Base-by-base conservation (phyloP, 495 filamentous ascomycete species). In the Penicillium herquei region DNA sequence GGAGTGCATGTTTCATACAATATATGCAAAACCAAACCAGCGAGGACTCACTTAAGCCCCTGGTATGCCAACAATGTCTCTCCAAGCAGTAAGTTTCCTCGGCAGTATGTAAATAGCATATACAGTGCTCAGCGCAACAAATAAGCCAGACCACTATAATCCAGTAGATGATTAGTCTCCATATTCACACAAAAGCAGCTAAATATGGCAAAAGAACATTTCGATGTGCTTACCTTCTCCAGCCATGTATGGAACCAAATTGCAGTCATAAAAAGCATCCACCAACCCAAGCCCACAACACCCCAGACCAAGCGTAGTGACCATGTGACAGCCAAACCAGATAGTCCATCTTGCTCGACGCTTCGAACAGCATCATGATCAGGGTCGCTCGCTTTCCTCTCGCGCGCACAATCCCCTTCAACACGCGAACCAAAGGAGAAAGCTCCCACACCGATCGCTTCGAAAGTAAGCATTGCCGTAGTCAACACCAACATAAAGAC, bases 231-330 rank as follows among this genome's bases (percentile, higher is more conserved):
- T 66, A 91, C 90, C 87, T 98, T 98, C 75, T 98, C 94, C 66
- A 92, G 85, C 94, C 93, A 97, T 5, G 94, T 97, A 69, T 98
- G 94, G 55, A 98, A 98, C 76, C 92, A 97, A 42, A 91, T 88
- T 10, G 92, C 91, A 40, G 94, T 98, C 94, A 98, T 98, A 46
- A 97, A 78, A 70, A 97, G 70, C 93, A 98, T 98, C 88, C 91
- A 97, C 81, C 83, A 86, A 55, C 84, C 87, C 64, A 96, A 60
- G 6, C 72, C 84, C 14, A 69, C 63, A 45, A 81, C 72, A n/a
- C 55, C 64, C 59, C 64, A 74, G 51, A 67, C 81, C 68, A 67
- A 69, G 66, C 61, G 86, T 65, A 59, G 84, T 66, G 41, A 63
- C 81, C 66, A 83, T 59, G 63, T 81, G 30, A 76, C 71, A 55